Evolutionary conservation across 805 yeast genomes (phyloP).

Genomic region (Wickerhamomyces queroliae): DNA sequence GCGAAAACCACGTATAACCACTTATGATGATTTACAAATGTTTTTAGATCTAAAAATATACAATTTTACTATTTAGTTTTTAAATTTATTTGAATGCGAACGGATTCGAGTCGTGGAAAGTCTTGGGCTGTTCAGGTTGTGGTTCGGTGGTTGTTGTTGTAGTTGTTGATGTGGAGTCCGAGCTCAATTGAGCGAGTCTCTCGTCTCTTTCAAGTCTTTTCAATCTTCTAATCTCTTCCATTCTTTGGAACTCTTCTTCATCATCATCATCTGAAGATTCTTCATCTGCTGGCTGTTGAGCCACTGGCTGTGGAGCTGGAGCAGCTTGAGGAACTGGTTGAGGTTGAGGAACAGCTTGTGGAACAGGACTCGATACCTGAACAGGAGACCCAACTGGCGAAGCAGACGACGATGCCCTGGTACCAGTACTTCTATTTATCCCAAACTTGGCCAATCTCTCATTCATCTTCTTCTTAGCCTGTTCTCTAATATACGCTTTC

Average conservation of each 20-base stretch:
- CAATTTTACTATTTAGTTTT: not conserved
- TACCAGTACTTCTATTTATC: conserved; percentile 34
- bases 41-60: not conserved
- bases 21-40: too few species aligned
- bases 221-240: conserved; percentile 21
- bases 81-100: conserved; percentile 3
- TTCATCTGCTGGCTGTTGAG: conserved; percentile 20
- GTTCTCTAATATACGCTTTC: conserved; percentile 73
- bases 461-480: conserved; percentile 73
- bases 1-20: too few species aligned
- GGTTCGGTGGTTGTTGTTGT: not conserved
- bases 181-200: conserved; percentile 45
- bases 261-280: conserved; percentile 28
- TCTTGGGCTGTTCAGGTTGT: not conserved
- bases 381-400: conserved; percentile 9
- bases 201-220: conserved; percentile 55
- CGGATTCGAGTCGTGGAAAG: conserved; percentile 9
- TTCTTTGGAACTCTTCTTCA: conserved; percentile 4
- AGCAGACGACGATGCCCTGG: conserved; percentile 5
- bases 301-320: conserved; percentile 24
- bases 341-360: conserved; percentile 24
- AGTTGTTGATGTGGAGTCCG: conserved; percentile 38
- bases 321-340: conserved; percentile 26
- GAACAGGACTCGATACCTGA: conserved; percentile 4
- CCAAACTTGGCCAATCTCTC: conserved; percentile 64